Conservation (phyloP, 2,329 filamentous ascomycete species). For the Aureobasidium uvarum region DNA sequence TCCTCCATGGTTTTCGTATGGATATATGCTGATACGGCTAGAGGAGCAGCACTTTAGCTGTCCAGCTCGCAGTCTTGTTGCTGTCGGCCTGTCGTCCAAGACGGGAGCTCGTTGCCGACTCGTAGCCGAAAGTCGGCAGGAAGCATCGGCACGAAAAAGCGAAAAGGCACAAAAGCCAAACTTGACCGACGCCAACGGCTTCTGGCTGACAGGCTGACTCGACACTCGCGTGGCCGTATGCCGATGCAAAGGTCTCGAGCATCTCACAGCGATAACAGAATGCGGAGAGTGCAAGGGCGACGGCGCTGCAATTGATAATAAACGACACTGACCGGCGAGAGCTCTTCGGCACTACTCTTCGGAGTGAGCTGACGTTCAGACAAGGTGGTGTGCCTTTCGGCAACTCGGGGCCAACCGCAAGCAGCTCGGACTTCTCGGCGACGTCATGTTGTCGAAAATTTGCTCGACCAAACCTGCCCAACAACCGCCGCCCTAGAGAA, state of each 20-base stretch:
- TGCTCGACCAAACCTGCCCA: constrained; percentile 16
- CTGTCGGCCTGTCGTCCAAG: neutral
- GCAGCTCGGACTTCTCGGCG: constrained; percentile 21
- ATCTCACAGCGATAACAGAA: constrained; percentile 5
- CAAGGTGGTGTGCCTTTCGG: constrained; percentile 18
- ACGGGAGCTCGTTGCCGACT: constrained; percentile 8
- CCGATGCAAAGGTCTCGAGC: neutral
- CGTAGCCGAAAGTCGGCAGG: constrained; percentile 20
- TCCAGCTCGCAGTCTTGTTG: neutral
- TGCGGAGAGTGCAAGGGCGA: constrained; percentile 6
- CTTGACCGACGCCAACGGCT: neutral
- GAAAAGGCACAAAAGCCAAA: neutral
- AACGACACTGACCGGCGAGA: neutral
- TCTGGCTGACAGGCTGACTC: neutral
- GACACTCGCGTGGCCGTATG: neutral
- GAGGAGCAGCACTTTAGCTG: neutral
- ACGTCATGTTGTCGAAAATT: constrained; percentile 24
- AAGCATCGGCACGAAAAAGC: neutral
- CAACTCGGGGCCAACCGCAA: constrained; percentile 1
- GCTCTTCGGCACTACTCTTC: neutral
- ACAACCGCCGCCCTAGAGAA: constrained; percentile 5
- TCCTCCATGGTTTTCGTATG: too few relatives aligned
- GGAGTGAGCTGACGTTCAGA: constrained; percentile 9
- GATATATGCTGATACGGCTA: neutral
- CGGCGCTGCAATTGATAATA: constrained; percentile 9